These are phyloP conservation scores for Epipyxis sp. DNA, from an alignment of 108 stramenopile species.

Conservation along the genomic window DNA sequence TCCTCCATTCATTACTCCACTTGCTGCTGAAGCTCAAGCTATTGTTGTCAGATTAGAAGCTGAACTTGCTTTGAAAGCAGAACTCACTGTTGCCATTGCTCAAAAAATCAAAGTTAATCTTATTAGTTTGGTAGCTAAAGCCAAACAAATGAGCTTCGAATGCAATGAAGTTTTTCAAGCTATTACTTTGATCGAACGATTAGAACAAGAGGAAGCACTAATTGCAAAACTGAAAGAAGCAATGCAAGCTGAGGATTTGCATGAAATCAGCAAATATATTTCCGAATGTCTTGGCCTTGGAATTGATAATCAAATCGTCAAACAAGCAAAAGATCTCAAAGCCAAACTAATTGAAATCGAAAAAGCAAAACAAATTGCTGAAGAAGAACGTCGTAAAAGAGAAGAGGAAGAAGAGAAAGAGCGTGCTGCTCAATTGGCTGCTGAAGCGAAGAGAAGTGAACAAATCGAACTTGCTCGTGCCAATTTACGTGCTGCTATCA, in stretches of 20 bases:
- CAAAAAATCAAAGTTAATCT: conserved; percentile 45
- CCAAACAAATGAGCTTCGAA: conserved; percentile 25
- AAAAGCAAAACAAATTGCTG: not conserved
- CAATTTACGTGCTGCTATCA: not conserved
- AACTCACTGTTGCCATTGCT: conserved; percentile 36
- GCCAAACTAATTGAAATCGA: conserved; percentile 42
- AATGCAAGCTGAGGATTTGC: conserved; percentile 17
- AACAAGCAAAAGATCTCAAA: conserved; percentile 48
- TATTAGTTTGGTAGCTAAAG: conserved; percentile 39
- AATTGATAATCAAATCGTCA: conserved; percentile 20
- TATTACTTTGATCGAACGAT: conserved; percentile 38
- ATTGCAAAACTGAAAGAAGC: conserved; percentile 42
- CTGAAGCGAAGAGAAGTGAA: conserved; percentile 5
- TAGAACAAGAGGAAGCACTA: conserved; percentile 55
- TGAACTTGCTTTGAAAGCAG: conserved; percentile 46
- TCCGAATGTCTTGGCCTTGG: not conserved
- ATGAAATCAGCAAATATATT: not conserved
- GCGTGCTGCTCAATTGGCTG: not conserved
- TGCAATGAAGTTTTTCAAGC: conserved; percentile 48
- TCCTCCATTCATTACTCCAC: conserved; percentile 21
- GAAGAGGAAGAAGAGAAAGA: conserved; percentile 3
- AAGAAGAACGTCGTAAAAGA: conserved; percentile 18
- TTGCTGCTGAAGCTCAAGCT: conserved; percentile 31
- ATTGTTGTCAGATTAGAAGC: conserved; percentile 43
- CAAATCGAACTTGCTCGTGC: conserved; percentile 18